A percentile compares a stretch with the other conserved stretches of the same genome.
Evolutionary conservation across 305 asterid species (phyloP).

Genomic region (Fraxinus greggii): DNA sequence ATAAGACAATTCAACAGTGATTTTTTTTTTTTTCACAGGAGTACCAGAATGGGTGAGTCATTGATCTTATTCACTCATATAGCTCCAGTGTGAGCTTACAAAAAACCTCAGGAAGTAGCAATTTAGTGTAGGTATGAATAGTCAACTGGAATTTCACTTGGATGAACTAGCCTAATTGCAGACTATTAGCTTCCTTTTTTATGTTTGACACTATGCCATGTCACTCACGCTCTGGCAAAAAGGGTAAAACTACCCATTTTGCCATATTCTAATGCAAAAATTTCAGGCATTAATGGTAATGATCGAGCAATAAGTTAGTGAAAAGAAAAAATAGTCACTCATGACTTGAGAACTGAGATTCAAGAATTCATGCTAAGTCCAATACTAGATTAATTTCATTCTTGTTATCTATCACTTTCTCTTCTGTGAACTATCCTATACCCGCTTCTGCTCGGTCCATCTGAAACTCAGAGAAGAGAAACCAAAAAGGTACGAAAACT

Average conservation of each 20-base stretch:
- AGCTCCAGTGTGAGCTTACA: neutral
- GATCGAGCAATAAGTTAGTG: neutral
- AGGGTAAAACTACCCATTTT: neutral
- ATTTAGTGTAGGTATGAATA: neutral
- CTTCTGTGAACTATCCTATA: neutral
- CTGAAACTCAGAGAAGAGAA: neutral
- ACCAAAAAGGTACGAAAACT: neutral
- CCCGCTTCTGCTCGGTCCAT: neutral
- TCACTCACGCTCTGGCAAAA: neutral
- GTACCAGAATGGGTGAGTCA: neutral
- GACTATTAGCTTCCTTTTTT: neutral
- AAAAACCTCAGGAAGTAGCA: neutral
- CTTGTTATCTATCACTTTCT: neutral
- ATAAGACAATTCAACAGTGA: neutral
- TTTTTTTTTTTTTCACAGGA: neutral
- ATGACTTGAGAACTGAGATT: neutral
- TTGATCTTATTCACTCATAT: neutral
- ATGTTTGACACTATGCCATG: neutral
- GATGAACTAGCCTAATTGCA: neutral
- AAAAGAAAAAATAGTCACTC: neutral
- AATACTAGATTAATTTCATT: neutral
- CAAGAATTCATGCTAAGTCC: neutral
- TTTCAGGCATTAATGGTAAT: neutral
- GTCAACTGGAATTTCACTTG: neutral
- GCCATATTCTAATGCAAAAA: neutral